Evolutionary conservation across 2,329 filamentous ascomycete species (phyloP).

Genomic region (Aspergillus pseudoterreus): DNA sequence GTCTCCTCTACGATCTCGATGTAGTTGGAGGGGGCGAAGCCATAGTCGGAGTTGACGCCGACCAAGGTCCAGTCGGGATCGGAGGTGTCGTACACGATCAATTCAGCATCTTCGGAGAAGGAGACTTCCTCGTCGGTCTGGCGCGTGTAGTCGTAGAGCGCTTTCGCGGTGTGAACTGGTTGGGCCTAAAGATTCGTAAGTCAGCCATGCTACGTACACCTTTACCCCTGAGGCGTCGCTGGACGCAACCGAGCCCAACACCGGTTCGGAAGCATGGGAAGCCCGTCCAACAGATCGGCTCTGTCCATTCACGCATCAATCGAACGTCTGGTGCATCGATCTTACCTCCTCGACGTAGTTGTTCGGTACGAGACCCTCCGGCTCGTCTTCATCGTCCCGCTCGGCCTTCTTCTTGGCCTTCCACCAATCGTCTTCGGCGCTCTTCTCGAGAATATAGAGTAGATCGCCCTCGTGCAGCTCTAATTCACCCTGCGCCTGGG

Average conservation of each 20-base stretch:
- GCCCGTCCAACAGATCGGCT: not conserved
- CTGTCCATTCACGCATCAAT: not conserved
- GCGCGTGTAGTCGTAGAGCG: conserved; percentile 96
- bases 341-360: conserved; percentile 94
- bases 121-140: conserved; percentile 98
- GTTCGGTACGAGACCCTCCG: conserved; percentile 82
- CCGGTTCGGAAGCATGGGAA: not conserved
- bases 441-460: conserved; percentile 84
- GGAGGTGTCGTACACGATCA: conserved; percentile 82
- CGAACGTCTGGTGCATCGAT: not conserved
- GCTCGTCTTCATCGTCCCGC: conserved; percentile 82
- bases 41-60: conserved; percentile 77
- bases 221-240: conserved; percentile 15
- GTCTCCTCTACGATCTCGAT: conserved; percentile 66
- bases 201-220: not conserved
- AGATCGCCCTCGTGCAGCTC: conserved; percentile 81
- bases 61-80: conserved; percentile 97
- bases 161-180: conserved; percentile 68
- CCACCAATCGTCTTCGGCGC: conserved; percentile 83
- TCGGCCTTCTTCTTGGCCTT: conserved; percentile 87
- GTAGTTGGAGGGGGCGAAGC: conserved; percentile 94
- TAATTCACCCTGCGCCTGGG: conserved; percentile 82
- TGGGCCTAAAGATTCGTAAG: conserved; percentile 51
- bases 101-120: conserved; percentile 79
- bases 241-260: not conserved